phyloP scores from a whole-genome alignment of 768 basidiomycete species.

The Lactarius evosmus region DNA sequence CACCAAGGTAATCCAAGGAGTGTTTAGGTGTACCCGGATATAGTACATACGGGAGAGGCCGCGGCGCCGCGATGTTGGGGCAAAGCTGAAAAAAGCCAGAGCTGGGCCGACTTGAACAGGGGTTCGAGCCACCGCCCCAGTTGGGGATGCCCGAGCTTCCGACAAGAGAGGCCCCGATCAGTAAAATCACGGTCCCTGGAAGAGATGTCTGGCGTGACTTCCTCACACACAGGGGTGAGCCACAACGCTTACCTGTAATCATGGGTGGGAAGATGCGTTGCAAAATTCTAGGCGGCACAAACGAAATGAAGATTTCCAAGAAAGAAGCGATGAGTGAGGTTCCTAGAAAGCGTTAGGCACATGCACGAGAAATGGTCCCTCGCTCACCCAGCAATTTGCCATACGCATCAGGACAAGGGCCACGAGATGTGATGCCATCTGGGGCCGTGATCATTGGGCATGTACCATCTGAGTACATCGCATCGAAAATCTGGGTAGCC shows the following conservation, averaged over 20 bases:
- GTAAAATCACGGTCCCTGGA: slow-evolving; percentile 68
- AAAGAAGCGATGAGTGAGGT: slow-evolving; percentile 76
- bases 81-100: slow-evolving; percentile 69
- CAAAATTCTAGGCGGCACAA: slow-evolving; percentile 61
- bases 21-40: not conserved
- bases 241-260: slow-evolving; percentile 53
- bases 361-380: not conserved
- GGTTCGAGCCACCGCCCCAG: slow-evolving; percentile 84
- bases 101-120: slow-evolving; percentile 57
- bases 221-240: not conserved
- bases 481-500: slow-evolving; percentile 57
- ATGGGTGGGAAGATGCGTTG: slow-evolving; percentile 75
- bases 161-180: slow-evolving; percentile 77
- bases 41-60: slow-evolving; percentile 59
- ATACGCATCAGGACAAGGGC: slow-evolving; percentile 75
- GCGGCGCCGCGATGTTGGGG: slow-evolving; percentile 65
- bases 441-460: slow-evolving; percentile 57
- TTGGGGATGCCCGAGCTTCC: slow-evolving; percentile 71
- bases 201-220: not conserved
- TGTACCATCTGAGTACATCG: slow-evolving; percentile 76
- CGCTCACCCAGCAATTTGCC: slow-evolving; percentile 66
- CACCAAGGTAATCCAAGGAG: not conserved
- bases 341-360: slow-evolving; percentile 39
- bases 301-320: slow-evolving; percentile 75
- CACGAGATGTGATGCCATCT: slow-evolving; percentile 58